A percentile compares a stretch with the other conserved stretches of the same genome.
Conservation (phyloP, 176 grass and related monocot genomes). For the Poa annua region DNA sequence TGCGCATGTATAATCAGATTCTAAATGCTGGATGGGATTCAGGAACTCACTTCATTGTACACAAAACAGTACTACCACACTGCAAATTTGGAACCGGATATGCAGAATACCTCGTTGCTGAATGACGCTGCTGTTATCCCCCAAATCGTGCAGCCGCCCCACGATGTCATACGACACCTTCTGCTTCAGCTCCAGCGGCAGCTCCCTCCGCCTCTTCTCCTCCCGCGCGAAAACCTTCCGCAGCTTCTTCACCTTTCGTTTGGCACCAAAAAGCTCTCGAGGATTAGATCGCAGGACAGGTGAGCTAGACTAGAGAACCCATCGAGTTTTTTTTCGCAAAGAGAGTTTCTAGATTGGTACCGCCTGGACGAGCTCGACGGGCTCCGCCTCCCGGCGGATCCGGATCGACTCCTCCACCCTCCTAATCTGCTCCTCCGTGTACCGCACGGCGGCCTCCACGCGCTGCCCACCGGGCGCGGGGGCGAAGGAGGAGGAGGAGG, state of each 20-base stretch:
- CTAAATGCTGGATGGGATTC: background rate
- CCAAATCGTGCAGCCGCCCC: constrained; percentile 48
- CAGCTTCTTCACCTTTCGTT: constrained; percentile 70
- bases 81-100: background rate
- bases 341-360: constrained; percentile 42
- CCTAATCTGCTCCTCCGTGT: constrained; percentile 74
- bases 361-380: constrained; percentile 73
- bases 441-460: constrained; percentile 34
- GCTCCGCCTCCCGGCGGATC: constrained; percentile 65
- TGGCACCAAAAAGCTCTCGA: background rate
- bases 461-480: constrained; percentile 20
- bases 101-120: constrained; percentile 69
- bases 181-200: constrained; percentile 66
- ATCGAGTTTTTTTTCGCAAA: constrained; percentile 17
- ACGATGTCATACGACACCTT: constrained; percentile 72
- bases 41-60: background rate
- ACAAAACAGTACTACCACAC: background rate
- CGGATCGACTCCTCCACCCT: constrained; percentile 82
- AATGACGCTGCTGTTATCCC: constrained; percentile 42
- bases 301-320: background rate
- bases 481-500: constrained; percentile 24
- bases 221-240: constrained; percentile 49
- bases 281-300: constrained; percentile 35
- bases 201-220: constrained; percentile 60
- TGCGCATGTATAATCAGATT: background rate